Evolutionary conservation across 306 rosid genomes (phyloP), one percentile per base, ranked within the genome.

Genomic region (Ormosia semicastrata): DNA sequence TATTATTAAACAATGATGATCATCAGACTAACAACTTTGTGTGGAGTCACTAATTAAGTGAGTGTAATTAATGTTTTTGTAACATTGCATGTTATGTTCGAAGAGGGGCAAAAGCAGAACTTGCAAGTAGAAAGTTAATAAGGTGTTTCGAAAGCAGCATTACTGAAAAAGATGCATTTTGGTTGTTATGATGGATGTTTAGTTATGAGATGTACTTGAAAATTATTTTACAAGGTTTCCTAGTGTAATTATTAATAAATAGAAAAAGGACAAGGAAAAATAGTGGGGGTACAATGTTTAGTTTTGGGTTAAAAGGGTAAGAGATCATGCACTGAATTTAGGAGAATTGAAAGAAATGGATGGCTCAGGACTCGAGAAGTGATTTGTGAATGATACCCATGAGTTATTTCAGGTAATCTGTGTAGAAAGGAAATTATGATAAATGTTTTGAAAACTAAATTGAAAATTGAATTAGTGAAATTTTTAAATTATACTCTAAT

Each of bases 1-100:
- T 71, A 79, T 84, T 79, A 81, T 87, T 87, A 82, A 78, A 39
- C 83, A 82, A 82, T 82, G 59, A 85, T 85, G 78, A 82, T 78
- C 60, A 63, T 70, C 46, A 62, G 68, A 81, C 84, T 73, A 69
- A 76, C 57, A 32, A 77, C 70, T 72, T 34, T 24, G 69, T 71
- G 67, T 46, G 71, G 73, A 79, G 81, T 80, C 79, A 80, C 78
- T 62, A 33, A 80, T 62, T 60, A 49, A 43, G 39, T 54, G 54
- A 41, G 67, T 41, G 13, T 4, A 68, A 49, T 77, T 78, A 52
- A 47, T 66, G 40, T 24, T 81, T 59, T 11, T 62, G 77, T 10
- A 49, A 58, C 71, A 41, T 64, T 71, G 83, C 81, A 81, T 81
- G 77, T 54, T 70, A 63, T 76, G 58, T 53, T 49, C 49, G 18